Percentiles rank a stretch among this genome's conserved stretches.
Evolutionary conservation across 2,329 filamentous ascomycete species (phyloP).

Genomic region (Xylaria sp.): DNA sequence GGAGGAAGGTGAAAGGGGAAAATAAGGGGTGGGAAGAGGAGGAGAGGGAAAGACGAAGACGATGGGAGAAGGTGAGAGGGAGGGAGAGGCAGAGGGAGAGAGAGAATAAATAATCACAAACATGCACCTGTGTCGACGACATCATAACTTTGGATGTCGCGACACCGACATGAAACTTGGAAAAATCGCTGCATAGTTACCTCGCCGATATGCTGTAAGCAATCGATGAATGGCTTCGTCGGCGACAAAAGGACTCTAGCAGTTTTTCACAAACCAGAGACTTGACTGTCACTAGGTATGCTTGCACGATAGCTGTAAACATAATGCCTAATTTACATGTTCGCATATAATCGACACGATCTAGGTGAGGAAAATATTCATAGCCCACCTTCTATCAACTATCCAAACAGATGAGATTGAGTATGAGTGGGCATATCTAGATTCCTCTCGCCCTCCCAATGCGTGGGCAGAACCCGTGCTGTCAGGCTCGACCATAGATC

Average conservation of each 20-base stretch:
- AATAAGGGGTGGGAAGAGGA: background rate
- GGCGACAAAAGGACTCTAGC: background rate
- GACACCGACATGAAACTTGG: too few relatives aligned
- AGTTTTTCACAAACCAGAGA: background rate
- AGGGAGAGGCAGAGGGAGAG: too few relatives aligned
- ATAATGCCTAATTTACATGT: background rate
- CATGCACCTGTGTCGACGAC: too few relatives aligned
- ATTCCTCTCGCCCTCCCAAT: background rate
- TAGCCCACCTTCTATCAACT: background rate
- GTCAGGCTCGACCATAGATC: slow-evolving; percentile 11
- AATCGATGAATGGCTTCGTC: background rate
- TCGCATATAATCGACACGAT: background rate
- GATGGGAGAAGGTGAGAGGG: too few relatives aligned
- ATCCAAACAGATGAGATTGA: background rate
- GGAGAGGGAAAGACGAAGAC: background rate
- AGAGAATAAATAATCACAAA: background rate
- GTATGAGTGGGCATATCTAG: background rate
- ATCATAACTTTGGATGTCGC: too few relatives aligned
- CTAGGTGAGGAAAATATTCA: background rate
- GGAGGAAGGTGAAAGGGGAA: background rate
- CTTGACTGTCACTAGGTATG: too few relatives aligned
- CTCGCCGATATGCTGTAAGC: too few relatives aligned
- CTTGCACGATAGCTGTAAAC: too few relatives aligned
- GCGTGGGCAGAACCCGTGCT: slow-evolving; percentile 15
- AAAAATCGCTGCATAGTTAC: too few relatives aligned